Evolutionary conservation across 2,329 filamentous ascomycete genomes (phyloP), one percentile per base, ranked within the genome.

Genomic region (Monosporascus sp.): DNA sequence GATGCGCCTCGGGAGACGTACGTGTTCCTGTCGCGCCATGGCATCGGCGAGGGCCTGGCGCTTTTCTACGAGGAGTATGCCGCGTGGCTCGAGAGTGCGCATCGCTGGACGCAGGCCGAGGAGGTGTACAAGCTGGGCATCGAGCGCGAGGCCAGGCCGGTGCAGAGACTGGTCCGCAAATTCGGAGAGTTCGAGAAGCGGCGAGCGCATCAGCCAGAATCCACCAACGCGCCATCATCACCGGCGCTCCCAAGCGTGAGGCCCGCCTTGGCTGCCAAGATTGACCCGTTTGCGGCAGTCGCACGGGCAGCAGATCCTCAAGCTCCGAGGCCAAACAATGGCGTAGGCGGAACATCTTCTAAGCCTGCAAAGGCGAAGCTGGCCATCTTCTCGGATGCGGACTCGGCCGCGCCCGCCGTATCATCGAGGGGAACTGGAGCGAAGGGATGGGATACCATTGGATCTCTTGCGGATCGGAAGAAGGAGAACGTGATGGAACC

Each of bases 21-120:
- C 68, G 84, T 94, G 47, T 99, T 95, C 66, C 79, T 99, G 37
- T 87, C 93, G 14, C 88, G 92, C 49, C 91, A 99, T 67, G 81
- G 80, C 57, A 90, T 99, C 55, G 94, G 93, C 55, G 91, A 97
- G 65, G 77, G 80, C 1, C 80, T 99, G 3, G 94, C 94, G 2
- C 76, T 97, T 3, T 99, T 91, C 70, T 99, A 99, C 71, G 94
- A 99, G 68, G 94, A 97, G 66, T 99, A 96, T 67, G 92, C 94
- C 1, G 88, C 84, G 1, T 97, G 92, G 90, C 77, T 99, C 6
- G 94, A 99, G 73, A 79, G 83, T 37, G 88, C 86, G 6, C 88
- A 85, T 15, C 80, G 93, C 58, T 97, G 90, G 88, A 81, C 78
- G 22, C 94, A 99, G 69, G 93, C 94, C 1, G 91, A 96, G 62